Conservation (phyloP, 2,329 filamentous ascomycete species). For the Ceratocystis colombiana region DNA sequence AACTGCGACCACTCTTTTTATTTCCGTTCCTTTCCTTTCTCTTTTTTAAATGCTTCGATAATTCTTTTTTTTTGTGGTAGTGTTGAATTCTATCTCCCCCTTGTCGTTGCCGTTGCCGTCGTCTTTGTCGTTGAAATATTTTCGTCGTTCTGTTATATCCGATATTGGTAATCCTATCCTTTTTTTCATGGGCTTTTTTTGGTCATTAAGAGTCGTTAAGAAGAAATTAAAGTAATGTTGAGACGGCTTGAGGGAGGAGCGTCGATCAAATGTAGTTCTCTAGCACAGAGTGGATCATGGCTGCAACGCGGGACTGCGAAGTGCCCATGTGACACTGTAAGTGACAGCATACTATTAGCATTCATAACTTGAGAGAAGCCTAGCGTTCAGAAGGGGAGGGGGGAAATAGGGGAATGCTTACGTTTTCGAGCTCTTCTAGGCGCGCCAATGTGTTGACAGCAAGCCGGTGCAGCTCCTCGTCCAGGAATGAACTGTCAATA, state of each 20-base stretch:
- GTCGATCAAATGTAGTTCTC: conserved; percentile 22
- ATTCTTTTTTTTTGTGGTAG: no score
- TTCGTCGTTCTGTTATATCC: conserved; percentile 21
- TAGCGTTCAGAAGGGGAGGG: not conserved
- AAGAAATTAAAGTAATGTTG: not conserved
- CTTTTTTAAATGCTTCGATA: no score
- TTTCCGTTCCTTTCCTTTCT: no score
- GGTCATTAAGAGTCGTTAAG: conserved; percentile 3
- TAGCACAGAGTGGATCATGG: conserved; percentile 24
- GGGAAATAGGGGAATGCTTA: conserved; percentile 16
- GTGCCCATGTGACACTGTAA: conserved; percentile 21
- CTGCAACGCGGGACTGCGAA: conserved; percentile 20
- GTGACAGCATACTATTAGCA: conserved; percentile 2
- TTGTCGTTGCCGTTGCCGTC: conserved; percentile 1
- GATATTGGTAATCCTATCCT: not conserved
- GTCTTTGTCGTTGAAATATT: conserved; percentile 10
- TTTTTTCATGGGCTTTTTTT: conserved; percentile 7
- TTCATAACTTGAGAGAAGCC: no score
- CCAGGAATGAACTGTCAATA: conserved; percentile 17
- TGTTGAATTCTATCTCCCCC: not conserved
- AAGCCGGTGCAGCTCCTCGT: conserved; percentile 18
- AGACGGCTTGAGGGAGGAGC: not conserved
- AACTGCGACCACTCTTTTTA: no score
- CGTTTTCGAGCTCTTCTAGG: conserved; percentile 25
- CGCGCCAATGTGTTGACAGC: conserved; percentile 16